Evolutionary conservation across 306 rosid species (phyloP).

Genomic region (Pyrus betulifolia): DNA sequence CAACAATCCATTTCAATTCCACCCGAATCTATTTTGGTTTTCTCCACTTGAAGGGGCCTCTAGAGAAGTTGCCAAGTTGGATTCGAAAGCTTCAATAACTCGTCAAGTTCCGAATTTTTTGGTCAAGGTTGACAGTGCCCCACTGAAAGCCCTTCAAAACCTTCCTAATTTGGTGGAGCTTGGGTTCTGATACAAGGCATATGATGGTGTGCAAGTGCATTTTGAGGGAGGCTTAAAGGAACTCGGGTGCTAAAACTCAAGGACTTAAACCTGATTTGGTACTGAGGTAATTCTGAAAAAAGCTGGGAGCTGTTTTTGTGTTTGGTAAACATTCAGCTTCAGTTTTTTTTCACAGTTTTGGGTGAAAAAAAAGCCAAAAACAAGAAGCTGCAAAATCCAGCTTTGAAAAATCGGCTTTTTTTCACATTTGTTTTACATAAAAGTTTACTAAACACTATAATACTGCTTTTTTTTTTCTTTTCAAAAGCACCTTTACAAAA

Average conservation of each 20-base stretch:
- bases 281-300: too few species aligned
- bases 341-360: too few species aligned
- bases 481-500: too few species aligned
- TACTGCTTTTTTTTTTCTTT: too few species aligned
- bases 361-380: too few species aligned
- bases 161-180: neutral
- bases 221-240: conserved; percentile 1
- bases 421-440: too few species aligned
- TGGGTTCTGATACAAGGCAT: too few species aligned
- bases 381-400: too few species aligned
- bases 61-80: conserved; percentile 18
- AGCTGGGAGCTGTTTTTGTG: too few species aligned
- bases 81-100: conserved; percentile 1
- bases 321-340: too few species aligned
- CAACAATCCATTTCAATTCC: neutral
- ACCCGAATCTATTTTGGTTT: neutral
- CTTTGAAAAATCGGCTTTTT: too few species aligned
- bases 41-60: conserved; percentile 2
- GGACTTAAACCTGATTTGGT: neutral
- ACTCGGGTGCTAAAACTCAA: neutral
- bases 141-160: neutral
- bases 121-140: neutral
- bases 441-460: too few species aligned
- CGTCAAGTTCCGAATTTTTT: neutral
- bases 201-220: neutral